These are phyloP conservation scores for Xerophyta viscosa DNA, from an alignment of 106 monocot species.

Conservation along the genomic window DNA sequence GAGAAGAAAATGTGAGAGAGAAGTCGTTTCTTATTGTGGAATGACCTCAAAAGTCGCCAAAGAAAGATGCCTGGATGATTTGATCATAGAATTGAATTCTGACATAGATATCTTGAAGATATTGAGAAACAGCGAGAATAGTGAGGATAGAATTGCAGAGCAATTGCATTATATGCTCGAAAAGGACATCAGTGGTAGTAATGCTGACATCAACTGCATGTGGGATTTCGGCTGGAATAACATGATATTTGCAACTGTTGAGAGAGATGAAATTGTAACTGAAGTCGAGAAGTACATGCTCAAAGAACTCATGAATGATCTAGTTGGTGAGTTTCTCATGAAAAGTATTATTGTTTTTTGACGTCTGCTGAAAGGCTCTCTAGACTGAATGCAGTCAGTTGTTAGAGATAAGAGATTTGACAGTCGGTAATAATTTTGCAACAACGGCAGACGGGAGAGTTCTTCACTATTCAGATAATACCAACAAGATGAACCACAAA, in stretches of 20 bases:
- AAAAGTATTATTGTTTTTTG: slow-evolving; percentile 13
- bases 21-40: slow-evolving; percentile 4
- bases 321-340: slow-evolving; percentile 29
- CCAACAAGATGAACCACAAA: no score
- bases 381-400: no score
- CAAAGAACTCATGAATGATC: slow-evolving; percentile 48
- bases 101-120: slow-evolving; percentile 37
- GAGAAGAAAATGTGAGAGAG: slow-evolving; percentile 46
- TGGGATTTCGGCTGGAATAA: slow-evolving; percentile 65
- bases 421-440: no score
- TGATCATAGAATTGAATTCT: slow-evolving; percentile 46
- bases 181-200: slow-evolving; percentile 29
- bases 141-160: slow-evolving; percentile 21
- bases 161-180: slow-evolving; percentile 32
- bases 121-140: background rate
- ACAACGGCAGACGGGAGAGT: no score
- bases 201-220: slow-evolving; percentile 55
- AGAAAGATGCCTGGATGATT: slow-evolving; percentile 23
- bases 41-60: slow-evolving; percentile 1
- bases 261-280: slow-evolving; percentile 32
- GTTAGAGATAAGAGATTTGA: no score
- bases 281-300: slow-evolving; percentile 53
- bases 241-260: slow-evolving; percentile 14
- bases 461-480: no score
- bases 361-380: no score